A percentile compares a stretch with the other conserved stretches of the same genome.
Evolutionary conservation across 2,329 filamentous ascomycete species (phyloP).

Genomic region (Fusarium odoratissimum): DNA sequence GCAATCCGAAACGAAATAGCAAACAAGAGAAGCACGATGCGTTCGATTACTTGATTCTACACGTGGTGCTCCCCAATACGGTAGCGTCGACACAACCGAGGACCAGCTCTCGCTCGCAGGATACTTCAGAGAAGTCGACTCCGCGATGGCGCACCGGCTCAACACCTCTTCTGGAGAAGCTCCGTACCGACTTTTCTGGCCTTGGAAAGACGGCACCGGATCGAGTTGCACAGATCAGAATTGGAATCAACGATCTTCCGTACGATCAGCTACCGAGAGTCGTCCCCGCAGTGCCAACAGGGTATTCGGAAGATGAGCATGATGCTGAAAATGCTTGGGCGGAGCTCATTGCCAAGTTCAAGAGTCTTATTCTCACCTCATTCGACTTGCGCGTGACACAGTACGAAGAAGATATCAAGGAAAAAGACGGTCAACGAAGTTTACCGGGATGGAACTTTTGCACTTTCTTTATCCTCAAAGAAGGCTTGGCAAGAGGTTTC

Average conservation of each 20-base stretch:
- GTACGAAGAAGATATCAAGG: conserved; percentile 97
- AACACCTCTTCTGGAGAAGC: conserved; percentile 87
- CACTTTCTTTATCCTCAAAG: conserved; percentile 98
- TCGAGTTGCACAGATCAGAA: conserved; percentile 85
- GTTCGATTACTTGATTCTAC: conserved; percentile 93
- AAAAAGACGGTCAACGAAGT: conserved; percentile 87
- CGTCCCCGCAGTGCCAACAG: conserved; percentile 70
- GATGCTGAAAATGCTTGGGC: conserved; percentile 86
- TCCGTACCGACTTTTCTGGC: conserved; percentile 90
- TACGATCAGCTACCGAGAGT: conserved; percentile 73
- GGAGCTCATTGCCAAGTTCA: conserved; percentile 87
- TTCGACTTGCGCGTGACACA: conserved; percentile 92
- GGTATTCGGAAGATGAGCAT: conserved; percentile 76
- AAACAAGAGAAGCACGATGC: conserved; percentile 94
- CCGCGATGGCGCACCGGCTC: conserved; percentile 84
- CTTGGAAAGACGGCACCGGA: conserved; percentile 76
- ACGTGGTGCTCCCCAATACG: conserved; percentile 91
- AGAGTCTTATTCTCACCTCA: conserved; percentile 85
- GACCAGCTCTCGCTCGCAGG: conserved; percentile 66
- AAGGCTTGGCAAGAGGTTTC: conserved; percentile 91
- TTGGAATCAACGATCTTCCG: conserved; percentile 76
- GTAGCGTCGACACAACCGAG: conserved; percentile 82
- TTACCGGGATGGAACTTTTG: conserved; percentile 99
- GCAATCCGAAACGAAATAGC: conserved; percentile 65
- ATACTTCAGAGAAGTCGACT: conserved; percentile 73